Base-by-base conservation (phyloP, 192 early-diverging fungal species). In the Coemansia sp. region DNA sequence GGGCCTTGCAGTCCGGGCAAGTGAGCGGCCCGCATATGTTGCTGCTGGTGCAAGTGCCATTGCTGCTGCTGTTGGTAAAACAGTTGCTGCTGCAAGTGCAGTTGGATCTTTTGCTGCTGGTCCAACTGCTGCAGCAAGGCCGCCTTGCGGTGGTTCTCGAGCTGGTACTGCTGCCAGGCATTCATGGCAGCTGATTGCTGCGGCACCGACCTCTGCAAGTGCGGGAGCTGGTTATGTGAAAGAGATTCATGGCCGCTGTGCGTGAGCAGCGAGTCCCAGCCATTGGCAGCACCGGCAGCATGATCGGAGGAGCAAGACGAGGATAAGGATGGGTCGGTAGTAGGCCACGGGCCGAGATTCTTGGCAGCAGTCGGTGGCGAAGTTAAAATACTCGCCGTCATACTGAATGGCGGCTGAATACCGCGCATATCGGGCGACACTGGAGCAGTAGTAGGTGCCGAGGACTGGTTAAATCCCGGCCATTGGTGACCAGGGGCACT, bases 111-210 rank as follows among this genome's bases (percentile, higher is more conserved):
- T 39, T 72, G 75, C 63, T 77, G 70, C 50, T 69, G 62, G 9
- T 72, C 66, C 33, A 69, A 66, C 56, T 72, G 70, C 60, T 72
- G 66, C 64, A 68, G 76, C 60, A 69, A 35, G 10, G 56, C 59
- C 60, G 59, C 28, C 26, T 73, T 69, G 39, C 66, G 67, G 59
- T 78, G 76, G 36, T 69, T 26, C 66, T 78, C 70, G 2, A 66
- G 16, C 66, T 78, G 76, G 67, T 73, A 78, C 64, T 78, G 76
- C 45, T 73, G 76, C 76, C 76, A 78, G 21, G 66, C 76, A 37
- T 55, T 20, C 26, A 77, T 65, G 5, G 75, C 69, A 1, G 69
- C 65, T 12, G 55, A 57, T 31, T 31, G 41, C 28, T 69, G 50
- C 18, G 26, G 20, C 35, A 25, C 23, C 36, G 33, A 59, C 42